Conservation (phyloP, 2,329 filamentous ascomycete genomes). For the Botrytis pseudocinerea region DNA sequence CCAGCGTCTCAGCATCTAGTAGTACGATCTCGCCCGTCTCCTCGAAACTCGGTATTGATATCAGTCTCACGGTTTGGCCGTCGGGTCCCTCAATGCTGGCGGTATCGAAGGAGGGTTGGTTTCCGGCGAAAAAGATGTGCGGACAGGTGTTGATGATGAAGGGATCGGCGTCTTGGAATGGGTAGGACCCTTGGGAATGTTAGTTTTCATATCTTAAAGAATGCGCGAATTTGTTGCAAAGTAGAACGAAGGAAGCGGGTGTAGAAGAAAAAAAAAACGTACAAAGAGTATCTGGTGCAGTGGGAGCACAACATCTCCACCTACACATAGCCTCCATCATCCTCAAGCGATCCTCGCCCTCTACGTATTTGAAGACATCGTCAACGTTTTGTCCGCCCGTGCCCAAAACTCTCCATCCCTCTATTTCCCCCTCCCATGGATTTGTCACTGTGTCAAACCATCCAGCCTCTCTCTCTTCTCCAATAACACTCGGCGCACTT, state of each 20-base stretch:
- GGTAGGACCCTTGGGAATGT: conserved; percentile 73
- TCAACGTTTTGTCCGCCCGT: conserved; percentile 91
- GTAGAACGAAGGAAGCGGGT: not conserved
- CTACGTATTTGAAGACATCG: conserved; percentile 90
- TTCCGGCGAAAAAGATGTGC: conserved; percentile 88
- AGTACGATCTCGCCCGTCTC: conserved; percentile 78
- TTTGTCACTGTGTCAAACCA: conserved; percentile 93
- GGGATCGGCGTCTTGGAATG: conserved; percentile 90
- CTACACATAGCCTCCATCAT: conserved; percentile 95
- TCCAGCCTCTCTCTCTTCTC: conserved; percentile 51
- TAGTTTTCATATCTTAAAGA: not conserved
- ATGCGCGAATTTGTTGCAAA: not conserved
- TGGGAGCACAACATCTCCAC: conserved; percentile 89
- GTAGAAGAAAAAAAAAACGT: conserved; percentile 45
- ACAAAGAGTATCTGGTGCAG: conserved; percentile 94
- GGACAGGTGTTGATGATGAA: conserved; percentile 85
- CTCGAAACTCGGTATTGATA: conserved; percentile 82
- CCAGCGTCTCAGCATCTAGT: conserved; percentile 81
- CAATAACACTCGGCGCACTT: conserved; percentile 32
- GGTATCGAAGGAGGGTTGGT: conserved; percentile 77
- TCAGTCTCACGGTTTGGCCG: conserved; percentile 70
- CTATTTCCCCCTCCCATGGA: conserved; percentile 86
- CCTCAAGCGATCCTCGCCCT: conserved; percentile 71
- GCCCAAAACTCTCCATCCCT: conserved; percentile 84
- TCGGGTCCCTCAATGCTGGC: conserved; percentile 65